phyloP scores from a whole-genome alignment of 257 asterid species.

The Ilex asprella region DNA sequence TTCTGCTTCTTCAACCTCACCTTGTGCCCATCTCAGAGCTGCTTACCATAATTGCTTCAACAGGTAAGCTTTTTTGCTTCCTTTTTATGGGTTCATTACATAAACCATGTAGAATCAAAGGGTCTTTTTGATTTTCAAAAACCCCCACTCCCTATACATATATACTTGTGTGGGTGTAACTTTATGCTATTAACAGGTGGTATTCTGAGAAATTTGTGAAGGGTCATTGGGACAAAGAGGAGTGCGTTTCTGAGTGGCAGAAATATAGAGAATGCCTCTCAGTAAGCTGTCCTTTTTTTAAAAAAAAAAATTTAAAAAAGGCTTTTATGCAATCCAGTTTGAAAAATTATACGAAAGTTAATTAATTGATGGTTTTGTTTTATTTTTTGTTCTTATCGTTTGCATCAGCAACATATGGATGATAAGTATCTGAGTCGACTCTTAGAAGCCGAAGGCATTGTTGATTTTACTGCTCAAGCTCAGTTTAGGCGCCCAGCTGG shows the following conservation, averaged over 20 bases:
- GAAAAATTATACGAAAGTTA: background rate
- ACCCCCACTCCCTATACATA: too few relatives aligned
- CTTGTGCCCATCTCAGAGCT: slow-evolving; percentile 65
- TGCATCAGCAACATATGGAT: slow-evolving; percentile 73
- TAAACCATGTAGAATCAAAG: too few relatives aligned
- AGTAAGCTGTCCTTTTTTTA: slow-evolving; percentile 29
- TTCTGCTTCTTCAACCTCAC: slow-evolving; percentile 57
- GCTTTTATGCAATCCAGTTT: background rate
- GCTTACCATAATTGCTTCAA: slow-evolving; percentile 87
- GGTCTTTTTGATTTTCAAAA: too few relatives aligned
- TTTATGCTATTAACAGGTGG: slow-evolving; percentile 41
- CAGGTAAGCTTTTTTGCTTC: slow-evolving; percentile 32
- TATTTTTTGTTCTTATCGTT: background rate
- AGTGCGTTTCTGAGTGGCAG: slow-evolving; percentile 70
- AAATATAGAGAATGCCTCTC: slow-evolving; percentile 80
- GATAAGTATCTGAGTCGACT: slow-evolving; percentile 78
- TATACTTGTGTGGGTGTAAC: too few relatives aligned
- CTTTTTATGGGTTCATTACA: background rate
- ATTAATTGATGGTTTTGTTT: background rate
- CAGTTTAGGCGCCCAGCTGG: slow-evolving; percentile 22
- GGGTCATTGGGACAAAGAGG: slow-evolving; percentile 85
- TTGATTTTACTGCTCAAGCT: slow-evolving; percentile 36
- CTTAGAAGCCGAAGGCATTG: slow-evolving; percentile 63
- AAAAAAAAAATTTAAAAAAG: slow-evolving; percentile 4
- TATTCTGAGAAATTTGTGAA: slow-evolving; percentile 80